A percentile compares a stretch with the other conserved stretches of the same genome.
Evolutionary conservation across 2,329 filamentous ascomycete genomes (phyloP).

Genomic region (Curvularia eragrostidis): DNA sequence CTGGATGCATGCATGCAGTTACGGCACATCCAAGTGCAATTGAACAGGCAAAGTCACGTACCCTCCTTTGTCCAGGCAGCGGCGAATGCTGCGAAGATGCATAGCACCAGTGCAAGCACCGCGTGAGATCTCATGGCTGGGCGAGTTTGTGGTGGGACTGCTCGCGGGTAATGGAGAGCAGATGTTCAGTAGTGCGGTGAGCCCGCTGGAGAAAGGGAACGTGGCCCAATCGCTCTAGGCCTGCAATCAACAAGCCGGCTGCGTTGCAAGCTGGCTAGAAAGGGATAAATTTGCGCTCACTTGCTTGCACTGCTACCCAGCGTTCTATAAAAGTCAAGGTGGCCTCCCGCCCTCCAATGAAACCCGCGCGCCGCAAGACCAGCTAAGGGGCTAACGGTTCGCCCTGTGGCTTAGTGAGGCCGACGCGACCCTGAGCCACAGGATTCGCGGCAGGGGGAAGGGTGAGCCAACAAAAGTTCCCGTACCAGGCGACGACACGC

Average conservation of each 20-base stretch:
- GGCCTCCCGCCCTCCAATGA: constrained; percentile 6
- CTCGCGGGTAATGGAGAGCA: constrained; percentile 32
- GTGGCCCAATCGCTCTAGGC: constrained; percentile 33
- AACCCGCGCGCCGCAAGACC: constrained; percentile 15
- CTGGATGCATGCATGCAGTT: constrained; percentile 25
- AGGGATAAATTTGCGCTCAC: constrained; percentile 12
- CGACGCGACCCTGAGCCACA: constrained; percentile 19
- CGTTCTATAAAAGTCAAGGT: constrained; percentile 15
- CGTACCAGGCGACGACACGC: constrained; percentile 7
- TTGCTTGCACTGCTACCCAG: background rate
- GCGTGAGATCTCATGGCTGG: constrained; percentile 72
- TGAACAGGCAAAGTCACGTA: constrained; percentile 48
- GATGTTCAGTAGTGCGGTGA: constrained; percentile 28
- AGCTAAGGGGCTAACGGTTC: constrained; percentile 17
- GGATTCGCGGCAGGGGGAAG: constrained; percentile 28
- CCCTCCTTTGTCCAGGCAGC: constrained; percentile 91
- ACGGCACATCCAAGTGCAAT: constrained; percentile 14
- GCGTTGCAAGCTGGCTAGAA: constrained; percentile 13
- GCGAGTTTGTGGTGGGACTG: constrained; percentile 27
- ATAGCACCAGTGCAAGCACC: constrained; percentile 71
- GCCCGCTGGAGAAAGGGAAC: constrained; percentile 29
- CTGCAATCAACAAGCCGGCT: constrained; percentile 14
- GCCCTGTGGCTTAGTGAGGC: constrained; percentile 19
- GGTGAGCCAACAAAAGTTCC: constrained; percentile 16
- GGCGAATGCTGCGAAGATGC: constrained; percentile 70